Percentiles rank a stretch among this genome's conserved stretches.
These are phyloP conservation scores for Taphrina betulina DNA, from an alignment of 1,139 yeast species.

Conservation along the genomic window DNA sequence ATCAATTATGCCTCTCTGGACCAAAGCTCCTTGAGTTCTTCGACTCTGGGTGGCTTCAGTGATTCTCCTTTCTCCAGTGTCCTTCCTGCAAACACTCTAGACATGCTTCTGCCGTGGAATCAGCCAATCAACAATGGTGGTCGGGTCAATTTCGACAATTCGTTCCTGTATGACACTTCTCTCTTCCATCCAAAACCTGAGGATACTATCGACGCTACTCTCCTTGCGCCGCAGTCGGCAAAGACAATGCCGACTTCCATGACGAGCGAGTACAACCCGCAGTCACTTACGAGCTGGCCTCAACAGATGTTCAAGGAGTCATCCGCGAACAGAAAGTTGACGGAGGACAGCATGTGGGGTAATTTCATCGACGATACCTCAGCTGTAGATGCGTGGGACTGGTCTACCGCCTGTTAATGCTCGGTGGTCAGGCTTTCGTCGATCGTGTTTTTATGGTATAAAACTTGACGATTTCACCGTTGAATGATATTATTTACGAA, in stretches of 20 bases:
- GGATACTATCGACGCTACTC: slow-evolving; percentile 16
- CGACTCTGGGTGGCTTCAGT: not conserved
- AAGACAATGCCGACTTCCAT: not conserved
- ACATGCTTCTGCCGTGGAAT: slow-evolving; percentile 16
- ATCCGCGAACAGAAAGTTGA: slow-evolving; percentile 15
- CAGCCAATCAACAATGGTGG: not conserved
- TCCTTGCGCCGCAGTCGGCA: slow-evolving; percentile 1
- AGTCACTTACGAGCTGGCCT: slow-evolving; percentile 3
- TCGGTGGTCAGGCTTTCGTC: too few species aligned
- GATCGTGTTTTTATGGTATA: too few species aligned
- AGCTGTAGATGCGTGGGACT: slow-evolving; percentile 13
- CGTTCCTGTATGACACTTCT: not conserved
- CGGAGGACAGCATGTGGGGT: slow-evolving; percentile 24
- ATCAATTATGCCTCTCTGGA: slow-evolving; percentile 15
- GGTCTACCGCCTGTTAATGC: not conserved
- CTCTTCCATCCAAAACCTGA: slow-evolving; percentile 5
- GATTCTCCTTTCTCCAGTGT: slow-evolving; percentile 11
- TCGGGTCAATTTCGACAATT: not conserved
- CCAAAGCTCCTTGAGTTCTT: not conserved
- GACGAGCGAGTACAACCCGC: slow-evolving; percentile 5
- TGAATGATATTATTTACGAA: too few species aligned
- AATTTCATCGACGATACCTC: slow-evolving; percentile 14
- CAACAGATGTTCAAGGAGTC: slow-evolving; percentile 5
- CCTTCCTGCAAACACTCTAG: slow-evolving; percentile 22
- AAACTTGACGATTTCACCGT: too few species aligned